A percentile compares a stretch with the other conserved stretches of the same genome.
Evolutionary conservation across 768 basidiomycete genomes (phyloP).

Genomic region (Lentinus tigrinus): DNA sequence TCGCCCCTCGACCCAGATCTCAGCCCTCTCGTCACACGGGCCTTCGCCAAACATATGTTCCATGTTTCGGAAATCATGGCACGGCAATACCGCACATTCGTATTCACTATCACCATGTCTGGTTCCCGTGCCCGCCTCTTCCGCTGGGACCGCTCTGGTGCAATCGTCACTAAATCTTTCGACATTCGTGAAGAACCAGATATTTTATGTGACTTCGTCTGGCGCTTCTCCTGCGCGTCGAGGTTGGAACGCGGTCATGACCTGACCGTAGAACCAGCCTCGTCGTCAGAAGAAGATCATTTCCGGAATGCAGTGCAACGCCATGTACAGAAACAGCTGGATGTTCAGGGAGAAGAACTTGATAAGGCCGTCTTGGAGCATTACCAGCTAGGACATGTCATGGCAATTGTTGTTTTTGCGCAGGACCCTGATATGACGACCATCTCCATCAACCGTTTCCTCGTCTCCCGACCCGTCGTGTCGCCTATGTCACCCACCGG

Average conservation of each 20-base stretch:
- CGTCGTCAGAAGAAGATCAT: background rate
- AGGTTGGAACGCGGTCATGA: background rate
- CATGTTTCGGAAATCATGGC: background rate
- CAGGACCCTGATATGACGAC: background rate
- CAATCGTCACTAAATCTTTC: background rate
- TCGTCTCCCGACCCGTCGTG: constrained; percentile 8
- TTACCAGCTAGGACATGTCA: background rate
- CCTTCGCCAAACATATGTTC: background rate
- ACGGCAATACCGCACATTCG: background rate
- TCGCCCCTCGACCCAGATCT: too few species aligned
- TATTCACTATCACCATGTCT: background rate
- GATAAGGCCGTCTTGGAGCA: background rate
- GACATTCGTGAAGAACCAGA: background rate
- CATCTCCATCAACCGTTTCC: background rate
- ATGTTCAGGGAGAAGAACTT: background rate
- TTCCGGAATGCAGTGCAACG: background rate
- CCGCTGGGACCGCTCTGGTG: constrained; percentile 4
- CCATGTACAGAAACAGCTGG: background rate
- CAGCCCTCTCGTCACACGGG: too few species aligned
- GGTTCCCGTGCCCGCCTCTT: background rate
- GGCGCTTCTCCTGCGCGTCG: background rate
- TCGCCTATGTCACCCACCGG: background rate
- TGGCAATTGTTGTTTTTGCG: background rate
- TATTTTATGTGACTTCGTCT: constrained; percentile 1
- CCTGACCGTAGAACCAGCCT: background rate